phyloP scores from a whole-genome alignment of 768 basidiomycete genomes.

The Russula griseocarnosa region DNA sequence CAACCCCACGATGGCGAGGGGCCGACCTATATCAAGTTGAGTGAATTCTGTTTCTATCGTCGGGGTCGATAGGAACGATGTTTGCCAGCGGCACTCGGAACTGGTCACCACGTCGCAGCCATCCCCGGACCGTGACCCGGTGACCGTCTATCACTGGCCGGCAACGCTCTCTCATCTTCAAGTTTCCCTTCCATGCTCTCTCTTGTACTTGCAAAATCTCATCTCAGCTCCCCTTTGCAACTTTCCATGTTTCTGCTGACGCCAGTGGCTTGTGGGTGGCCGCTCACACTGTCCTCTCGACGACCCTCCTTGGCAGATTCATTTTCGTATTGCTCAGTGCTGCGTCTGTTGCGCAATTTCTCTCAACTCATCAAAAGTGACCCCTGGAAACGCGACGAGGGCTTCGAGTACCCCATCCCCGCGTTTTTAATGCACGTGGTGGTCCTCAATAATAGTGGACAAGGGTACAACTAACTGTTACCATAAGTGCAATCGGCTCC shows the following conservation, averaged over 20 bases:
- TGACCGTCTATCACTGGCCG: neutral
- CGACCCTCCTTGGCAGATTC: neutral
- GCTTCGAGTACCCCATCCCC: neutral
- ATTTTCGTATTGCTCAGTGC: neutral
- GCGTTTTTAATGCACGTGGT: neutral
- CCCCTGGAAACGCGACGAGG: neutral
- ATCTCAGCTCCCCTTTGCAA: neutral
- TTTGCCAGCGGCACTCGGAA: conserved; percentile 16
- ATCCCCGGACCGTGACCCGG: conserved; percentile 6
- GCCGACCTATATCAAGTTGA: conserved; percentile 19
- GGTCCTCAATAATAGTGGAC: neutral
- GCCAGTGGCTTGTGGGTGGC: neutral
- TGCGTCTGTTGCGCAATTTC: neutral
- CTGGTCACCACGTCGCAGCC: conserved; percentile 5
- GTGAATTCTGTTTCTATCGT: conserved; percentile 11
- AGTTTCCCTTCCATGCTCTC: neutral
- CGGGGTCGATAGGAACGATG: conserved; percentile 19
- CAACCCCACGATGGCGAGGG: conserved; percentile 13
- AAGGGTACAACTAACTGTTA: neutral
- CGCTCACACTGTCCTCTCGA: neutral
- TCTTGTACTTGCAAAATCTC: neutral
- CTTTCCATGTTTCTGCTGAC: neutral
- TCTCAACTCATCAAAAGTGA: neutral
- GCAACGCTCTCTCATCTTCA: neutral
- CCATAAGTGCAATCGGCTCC: conserved; percentile 1